These are phyloP conservation scores for Aaosphaeria arxii DNA, from an alignment of 2,329 filamentous ascomycete genomes.

Conservation along the genomic window DNA sequence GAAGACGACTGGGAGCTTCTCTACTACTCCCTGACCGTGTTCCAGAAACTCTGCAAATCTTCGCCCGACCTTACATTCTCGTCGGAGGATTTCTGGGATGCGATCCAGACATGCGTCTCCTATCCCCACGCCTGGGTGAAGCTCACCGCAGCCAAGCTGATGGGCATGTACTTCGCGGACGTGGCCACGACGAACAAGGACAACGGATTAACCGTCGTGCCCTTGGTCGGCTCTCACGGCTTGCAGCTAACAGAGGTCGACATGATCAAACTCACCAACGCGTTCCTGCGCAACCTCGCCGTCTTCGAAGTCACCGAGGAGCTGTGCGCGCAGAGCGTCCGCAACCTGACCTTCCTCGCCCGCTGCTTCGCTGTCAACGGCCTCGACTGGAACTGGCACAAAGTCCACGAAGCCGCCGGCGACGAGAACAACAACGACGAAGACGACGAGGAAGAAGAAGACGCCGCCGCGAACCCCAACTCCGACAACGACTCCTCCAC, in stretches of 20 bases:
- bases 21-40: slow-evolving; percentile 68
- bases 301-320: slow-evolving; percentile 65
- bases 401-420: slow-evolving; percentile 17
- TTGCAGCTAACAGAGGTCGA: slow-evolving; percentile 64
- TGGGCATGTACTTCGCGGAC: slow-evolving; percentile 76
- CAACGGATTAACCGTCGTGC: slow-evolving; percentile 53
- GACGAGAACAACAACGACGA: slow-evolving; percentile 45
- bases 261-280: slow-evolving; percentile 58
- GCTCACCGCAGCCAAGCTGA: slow-evolving; percentile 68
- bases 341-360: slow-evolving; percentile 80
- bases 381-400: slow-evolving; percentile 44
- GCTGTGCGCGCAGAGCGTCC: slow-evolving; percentile 74
- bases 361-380: slow-evolving; percentile 61
- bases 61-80: slow-evolving; percentile 65
- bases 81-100: slow-evolving; percentile 65
- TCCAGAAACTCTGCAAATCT: slow-evolving; percentile 64
- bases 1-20: slow-evolving; percentile 68
- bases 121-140: slow-evolving; percentile 74
- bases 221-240: slow-evolving; percentile 68
- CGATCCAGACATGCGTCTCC: slow-evolving; percentile 65
- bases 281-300: slow-evolving; percentile 59
- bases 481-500: background rate
- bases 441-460: slow-evolving; percentile 36
- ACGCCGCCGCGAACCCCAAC: background rate
- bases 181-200: slow-evolving; percentile 64